These are phyloP conservation scores for Monosporozyma aerobia DNA, from an alignment of 805 yeast species.

Conservation along the genomic window DNA sequence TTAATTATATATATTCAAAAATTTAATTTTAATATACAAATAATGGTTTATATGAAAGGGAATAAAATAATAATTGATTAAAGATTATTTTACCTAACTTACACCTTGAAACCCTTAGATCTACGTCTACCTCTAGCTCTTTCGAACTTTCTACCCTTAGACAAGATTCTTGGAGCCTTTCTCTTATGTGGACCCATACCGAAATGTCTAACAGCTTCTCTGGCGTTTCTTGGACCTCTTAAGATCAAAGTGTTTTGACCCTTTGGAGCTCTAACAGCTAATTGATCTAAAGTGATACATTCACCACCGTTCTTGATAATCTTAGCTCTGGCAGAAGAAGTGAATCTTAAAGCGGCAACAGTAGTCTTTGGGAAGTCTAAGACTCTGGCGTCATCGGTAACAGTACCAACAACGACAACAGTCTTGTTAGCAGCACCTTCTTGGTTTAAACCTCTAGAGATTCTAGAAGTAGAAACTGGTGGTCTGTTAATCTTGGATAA, in stretches of 20 bases:
- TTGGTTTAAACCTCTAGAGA: slow-evolving; percentile 74
- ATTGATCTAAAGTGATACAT: slow-evolving; percentile 97
- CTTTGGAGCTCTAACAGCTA: slow-evolving; percentile 98
- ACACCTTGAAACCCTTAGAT: slow-evolving; percentile 99
- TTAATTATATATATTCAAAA: not conserved
- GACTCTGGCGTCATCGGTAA: slow-evolving; percentile 95
- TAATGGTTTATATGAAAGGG: not conserved
- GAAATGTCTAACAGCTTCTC: slow-evolving; percentile 99
- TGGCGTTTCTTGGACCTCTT: slow-evolving; percentile 98
- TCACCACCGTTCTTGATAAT: slow-evolving; percentile 99
- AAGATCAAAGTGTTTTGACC: slow-evolving; percentile 97
- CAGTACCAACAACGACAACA: slow-evolving; percentile 98
- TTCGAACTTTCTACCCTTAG: slow-evolving; percentile 99
- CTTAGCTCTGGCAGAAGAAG: slow-evolving; percentile 97
- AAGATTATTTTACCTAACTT: slow-evolving; percentile 32
- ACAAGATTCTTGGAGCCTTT: slow-evolving; percentile 97
- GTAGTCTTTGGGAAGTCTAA: slow-evolving; percentile 92
- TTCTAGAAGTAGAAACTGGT: slow-evolving; percentile 93
- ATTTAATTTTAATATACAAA: not conserved
- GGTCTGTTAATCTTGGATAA: slow-evolving; percentile 99
- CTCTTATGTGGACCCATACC: slow-evolving; percentile 99
- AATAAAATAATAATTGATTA: slow-evolving; percentile 2
- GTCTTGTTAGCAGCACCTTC: slow-evolving; percentile 83
- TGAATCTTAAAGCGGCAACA: slow-evolving; percentile 98
- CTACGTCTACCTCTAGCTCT: slow-evolving; percentile 99